Conservation (phyloP, 73 alveolate species). For the Paraurostyla sp. region DNA sequence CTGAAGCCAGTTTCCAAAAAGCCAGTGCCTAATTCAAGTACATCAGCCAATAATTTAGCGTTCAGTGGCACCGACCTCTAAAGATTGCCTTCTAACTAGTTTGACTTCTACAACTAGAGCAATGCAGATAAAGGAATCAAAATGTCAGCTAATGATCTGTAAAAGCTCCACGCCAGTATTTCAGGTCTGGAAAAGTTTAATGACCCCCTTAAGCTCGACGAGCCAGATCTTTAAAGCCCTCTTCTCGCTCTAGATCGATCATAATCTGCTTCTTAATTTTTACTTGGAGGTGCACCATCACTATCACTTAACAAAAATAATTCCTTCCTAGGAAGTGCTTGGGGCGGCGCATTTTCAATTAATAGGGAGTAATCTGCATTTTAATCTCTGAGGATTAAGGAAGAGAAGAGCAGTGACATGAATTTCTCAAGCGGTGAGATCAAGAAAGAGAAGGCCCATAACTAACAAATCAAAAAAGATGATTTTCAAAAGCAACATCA, state of each 20-base stretch:
- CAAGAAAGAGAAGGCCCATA: too few relatives aligned
- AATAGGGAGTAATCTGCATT: constrained; percentile 20
- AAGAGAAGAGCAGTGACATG: constrained; percentile 15
- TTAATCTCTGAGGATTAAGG: not conserved
- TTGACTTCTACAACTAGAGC: not conserved
- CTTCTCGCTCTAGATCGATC: not conserved
- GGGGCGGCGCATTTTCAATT: not conserved
- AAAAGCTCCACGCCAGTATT: not conserved
- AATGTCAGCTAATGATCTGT: not conserved
- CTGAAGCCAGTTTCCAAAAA: not conserved
- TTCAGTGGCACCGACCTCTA: not conserved
- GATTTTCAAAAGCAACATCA: too few relatives aligned
- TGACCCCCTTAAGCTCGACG: not conserved
- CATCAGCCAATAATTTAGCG: not conserved
- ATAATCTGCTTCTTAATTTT: not conserved
- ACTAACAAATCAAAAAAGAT: too few relatives aligned
- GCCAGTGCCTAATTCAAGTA: constrained; percentile 28
- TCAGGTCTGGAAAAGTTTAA: not conserved
- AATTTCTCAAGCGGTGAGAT: too few relatives aligned
- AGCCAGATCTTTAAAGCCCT: not conserved
- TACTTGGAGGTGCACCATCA: not conserved
- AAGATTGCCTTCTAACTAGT: not conserved
- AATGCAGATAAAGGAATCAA: not conserved
- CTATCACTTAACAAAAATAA: not conserved
- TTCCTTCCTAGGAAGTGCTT: not conserved